These are phyloP conservation scores for Mycena latifolia DNA, from an alignment of 768 basidiomycete genomes.

Conservation along the genomic window DNA sequence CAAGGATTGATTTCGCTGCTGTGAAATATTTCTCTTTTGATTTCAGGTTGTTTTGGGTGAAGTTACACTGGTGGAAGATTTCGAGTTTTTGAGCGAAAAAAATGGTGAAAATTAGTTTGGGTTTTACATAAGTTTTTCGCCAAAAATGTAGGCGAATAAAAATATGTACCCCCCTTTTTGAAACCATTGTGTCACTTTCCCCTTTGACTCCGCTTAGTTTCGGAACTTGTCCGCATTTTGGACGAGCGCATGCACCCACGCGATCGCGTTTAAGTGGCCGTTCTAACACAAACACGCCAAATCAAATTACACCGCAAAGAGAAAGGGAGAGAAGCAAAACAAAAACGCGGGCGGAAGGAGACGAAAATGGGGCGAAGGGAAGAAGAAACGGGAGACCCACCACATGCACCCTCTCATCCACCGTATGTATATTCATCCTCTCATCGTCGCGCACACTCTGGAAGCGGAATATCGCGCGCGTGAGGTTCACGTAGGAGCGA, in stretches of 20 bases:
- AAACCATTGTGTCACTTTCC: too few species aligned
- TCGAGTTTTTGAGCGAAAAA: too few species aligned
- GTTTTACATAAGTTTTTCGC: too few species aligned
- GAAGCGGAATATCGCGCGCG: constrained; percentile 21
- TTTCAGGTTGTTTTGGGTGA: too few species aligned
- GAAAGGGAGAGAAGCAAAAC: background rate
- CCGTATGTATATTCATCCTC: constrained; percentile 12
- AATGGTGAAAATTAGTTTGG: too few species aligned
- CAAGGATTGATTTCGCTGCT: too few species aligned
- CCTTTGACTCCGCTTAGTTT: background rate
- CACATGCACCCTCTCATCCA: constrained; percentile 34
- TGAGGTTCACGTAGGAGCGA: constrained; percentile 17
- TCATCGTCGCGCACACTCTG: constrained; percentile 10
- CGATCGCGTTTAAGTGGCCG: constrained; percentile 26
- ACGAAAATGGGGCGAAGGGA: background rate
- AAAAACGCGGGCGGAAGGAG: too few species aligned
- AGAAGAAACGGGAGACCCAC: background rate
- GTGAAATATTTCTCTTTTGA: too few species aligned
- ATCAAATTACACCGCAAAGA: too few species aligned
- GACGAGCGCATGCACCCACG: constrained; percentile 31
- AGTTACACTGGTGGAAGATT: too few species aligned
- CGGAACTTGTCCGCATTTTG: constrained; percentile 31
- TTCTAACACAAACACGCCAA: constrained; percentile 1
- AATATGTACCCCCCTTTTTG: too few species aligned
- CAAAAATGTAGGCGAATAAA: too few species aligned